These are phyloP conservation scores for Gyromitra esculenta DNA, from an alignment of 2,329 filamentous ascomycete species.

Conservation along the genomic window DNA sequence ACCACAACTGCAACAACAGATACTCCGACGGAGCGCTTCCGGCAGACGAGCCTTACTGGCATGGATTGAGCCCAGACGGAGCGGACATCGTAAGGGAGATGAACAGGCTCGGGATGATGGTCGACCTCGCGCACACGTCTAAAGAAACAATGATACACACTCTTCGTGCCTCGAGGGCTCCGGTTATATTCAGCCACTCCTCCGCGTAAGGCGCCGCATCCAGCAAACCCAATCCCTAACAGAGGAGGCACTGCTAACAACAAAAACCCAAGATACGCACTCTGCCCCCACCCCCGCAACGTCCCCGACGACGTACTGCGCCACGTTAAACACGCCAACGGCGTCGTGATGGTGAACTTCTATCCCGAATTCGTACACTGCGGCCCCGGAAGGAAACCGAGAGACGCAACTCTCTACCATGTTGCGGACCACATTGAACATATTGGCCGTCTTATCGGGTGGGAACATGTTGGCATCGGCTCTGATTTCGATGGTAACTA, in stretches of 20 bases:
- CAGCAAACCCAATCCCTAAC: too few relatives aligned
- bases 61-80: constrained; percentile 77
- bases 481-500: constrained; percentile 81
- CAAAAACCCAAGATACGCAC: constrained; percentile 63
- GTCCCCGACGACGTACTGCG: constrained; percentile 84
- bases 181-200: constrained; percentile 89
- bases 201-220: constrained; percentile 66
- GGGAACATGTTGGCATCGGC: constrained; percentile 85
- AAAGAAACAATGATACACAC: constrained; percentile 87
- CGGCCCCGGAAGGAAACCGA: constrained; percentile 72
- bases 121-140: constrained; percentile 83
- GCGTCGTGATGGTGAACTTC: constrained; percentile 92
- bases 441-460: constrained; percentile 84
- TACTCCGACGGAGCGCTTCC: constrained; percentile 81
- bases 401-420: constrained; percentile 77
- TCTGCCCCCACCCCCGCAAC: constrained; percentile 90
- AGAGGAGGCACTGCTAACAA: constrained; percentile 13
- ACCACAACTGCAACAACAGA: constrained; percentile 91
- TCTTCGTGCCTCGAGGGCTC: constrained; percentile 72
- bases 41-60: constrained; percentile 70
- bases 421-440: constrained; percentile 83
- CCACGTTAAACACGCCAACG: constrained; percentile 76
- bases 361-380: constrained; percentile 84
- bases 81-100: constrained; percentile 80
- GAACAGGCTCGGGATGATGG: constrained; percentile 94